These are phyloP conservation scores for Ogataea nitratoaversa DNA, from an alignment of 805 yeast species.

Conservation along the genomic window DNA sequence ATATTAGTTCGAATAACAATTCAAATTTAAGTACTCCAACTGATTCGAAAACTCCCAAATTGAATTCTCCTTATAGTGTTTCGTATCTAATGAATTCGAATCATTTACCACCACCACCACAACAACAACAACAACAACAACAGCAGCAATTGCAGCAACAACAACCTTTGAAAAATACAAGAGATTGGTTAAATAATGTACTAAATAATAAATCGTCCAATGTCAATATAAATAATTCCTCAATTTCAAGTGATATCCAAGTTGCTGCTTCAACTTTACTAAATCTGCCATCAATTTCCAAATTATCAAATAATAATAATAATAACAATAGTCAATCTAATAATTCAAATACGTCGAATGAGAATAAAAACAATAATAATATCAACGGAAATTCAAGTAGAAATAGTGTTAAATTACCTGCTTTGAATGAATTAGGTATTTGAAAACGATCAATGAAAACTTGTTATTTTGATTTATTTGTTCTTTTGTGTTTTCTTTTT, in stretches of 20 bases:
- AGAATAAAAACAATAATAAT: background rate
- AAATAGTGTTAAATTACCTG: slow-evolving; percentile 18
- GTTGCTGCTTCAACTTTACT: slow-evolving; percentile 7
- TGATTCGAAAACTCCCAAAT: background rate
- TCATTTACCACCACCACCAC: background rate
- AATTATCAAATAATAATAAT: too few species aligned
- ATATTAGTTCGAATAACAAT: background rate
- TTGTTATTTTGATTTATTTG: too few species aligned
- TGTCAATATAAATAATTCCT: background rate
- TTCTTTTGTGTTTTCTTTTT: too few species aligned
- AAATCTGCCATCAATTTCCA: background rate
- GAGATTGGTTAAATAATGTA: slow-evolving; percentile 19
- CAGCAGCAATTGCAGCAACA: slow-evolving; percentile 1
- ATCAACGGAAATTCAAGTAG: background rate
- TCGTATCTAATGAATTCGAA: slow-evolving; percentile 12
- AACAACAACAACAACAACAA: background rate
- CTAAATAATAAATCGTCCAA: slow-evolving; percentile 8
- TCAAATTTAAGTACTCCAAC: background rate
- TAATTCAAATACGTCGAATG: too few species aligned
- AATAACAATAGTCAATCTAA: background rate
- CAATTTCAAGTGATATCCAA: slow-evolving; percentile 1
- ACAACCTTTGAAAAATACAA: slow-evolving; percentile 9
- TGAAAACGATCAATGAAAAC: too few species aligned
- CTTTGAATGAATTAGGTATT: slow-evolving; percentile 23
- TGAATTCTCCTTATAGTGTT: slow-evolving; percentile 17